A percentile compares a stretch with the other conserved stretches of the same genome.
Evolutionary conservation across 305 asterid species (phyloP).

Genomic region (Fraxinus sp.): DNA sequence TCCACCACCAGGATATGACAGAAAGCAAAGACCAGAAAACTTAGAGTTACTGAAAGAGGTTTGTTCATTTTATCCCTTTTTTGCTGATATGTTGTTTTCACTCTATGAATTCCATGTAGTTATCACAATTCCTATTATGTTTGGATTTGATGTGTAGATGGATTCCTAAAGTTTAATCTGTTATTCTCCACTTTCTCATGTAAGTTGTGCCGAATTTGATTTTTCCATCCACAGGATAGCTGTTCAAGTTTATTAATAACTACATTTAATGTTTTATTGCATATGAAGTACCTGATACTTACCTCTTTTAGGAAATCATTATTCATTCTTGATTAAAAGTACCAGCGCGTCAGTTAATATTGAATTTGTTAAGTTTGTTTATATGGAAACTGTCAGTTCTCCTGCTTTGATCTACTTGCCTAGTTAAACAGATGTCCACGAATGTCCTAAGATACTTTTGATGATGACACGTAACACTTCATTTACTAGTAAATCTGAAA

Average conservation of each 20-base stretch:
- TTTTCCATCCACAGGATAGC: neutral
- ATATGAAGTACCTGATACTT: constrained; percentile 3
- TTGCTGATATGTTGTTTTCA: neutral
- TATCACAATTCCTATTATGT: neutral
- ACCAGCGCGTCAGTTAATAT: neutral
- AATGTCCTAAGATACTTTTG: neutral
- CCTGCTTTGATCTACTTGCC: neutral
- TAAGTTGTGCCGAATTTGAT: constrained; percentile 9
- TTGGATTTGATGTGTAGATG: constrained; percentile 3
- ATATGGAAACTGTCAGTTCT: neutral
- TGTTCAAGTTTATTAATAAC: constrained; percentile 13
- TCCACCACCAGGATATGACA: constrained; percentile 86
- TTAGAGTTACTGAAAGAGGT: constrained; percentile 65
- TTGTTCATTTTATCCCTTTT: constrained; percentile 24
- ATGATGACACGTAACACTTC: neutral
- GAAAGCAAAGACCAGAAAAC: constrained; percentile 55
- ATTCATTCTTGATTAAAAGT: constrained; percentile 7
- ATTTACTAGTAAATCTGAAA: neutral
- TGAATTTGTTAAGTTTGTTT: neutral
- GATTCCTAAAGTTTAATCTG: neutral
- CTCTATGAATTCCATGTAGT: neutral
- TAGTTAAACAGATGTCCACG: neutral
- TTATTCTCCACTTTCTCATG: neutral
- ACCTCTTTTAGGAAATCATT: neutral
- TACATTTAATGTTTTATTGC: neutral